A percentile compares a stretch with the other conserved stretches of the same genome.
phyloP scores from a whole-genome alignment of 345 rosid species.

The Sonneratia alba region DNA sequence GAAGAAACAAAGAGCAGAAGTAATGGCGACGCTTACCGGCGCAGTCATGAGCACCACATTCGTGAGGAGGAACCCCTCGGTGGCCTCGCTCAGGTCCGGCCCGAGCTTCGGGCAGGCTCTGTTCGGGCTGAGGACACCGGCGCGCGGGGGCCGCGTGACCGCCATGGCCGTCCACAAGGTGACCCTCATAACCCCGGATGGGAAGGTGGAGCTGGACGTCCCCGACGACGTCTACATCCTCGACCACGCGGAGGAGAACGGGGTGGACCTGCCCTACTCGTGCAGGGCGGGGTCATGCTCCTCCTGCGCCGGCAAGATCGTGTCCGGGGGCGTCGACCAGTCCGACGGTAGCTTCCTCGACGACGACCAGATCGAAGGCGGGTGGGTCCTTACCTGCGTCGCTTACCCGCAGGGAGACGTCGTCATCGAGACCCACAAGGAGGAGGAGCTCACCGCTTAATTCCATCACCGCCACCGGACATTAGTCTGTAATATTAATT shows the following conservation, averaged over 20 bases:
- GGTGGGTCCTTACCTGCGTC: constrained; percentile 77
- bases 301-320: constrained; percentile 63
- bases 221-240: constrained; percentile 58
- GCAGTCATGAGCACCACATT: constrained; percentile 59
- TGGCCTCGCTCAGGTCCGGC: constrained; percentile 34
- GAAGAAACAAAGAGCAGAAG: background rate
- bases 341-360: constrained; percentile 83
- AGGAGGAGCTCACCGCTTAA: constrained; percentile 50
- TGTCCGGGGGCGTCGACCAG: constrained; percentile 52
- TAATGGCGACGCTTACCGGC: constrained; percentile 47
- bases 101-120: constrained; percentile 33
- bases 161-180: constrained; percentile 71
- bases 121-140: constrained; percentile 45
- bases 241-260: constrained; percentile 62
- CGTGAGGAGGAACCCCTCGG: constrained; percentile 32
- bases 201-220: constrained; percentile 37
- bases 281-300: constrained; percentile 97
- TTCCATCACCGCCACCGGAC: background rate
- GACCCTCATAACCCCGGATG: constrained; percentile 64
- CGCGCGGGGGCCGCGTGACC: constrained; percentile 40
- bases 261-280: constrained; percentile 81
- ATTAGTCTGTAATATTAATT: background rate
- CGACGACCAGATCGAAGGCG: constrained; percentile 50
- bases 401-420: constrained; percentile 53
- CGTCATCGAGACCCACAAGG: constrained; percentile 82